These are phyloP conservation scores for Epichloe sibirici DNA, from an alignment of 2,329 filamentous ascomycete species.

Conservation along the genomic window DNA sequence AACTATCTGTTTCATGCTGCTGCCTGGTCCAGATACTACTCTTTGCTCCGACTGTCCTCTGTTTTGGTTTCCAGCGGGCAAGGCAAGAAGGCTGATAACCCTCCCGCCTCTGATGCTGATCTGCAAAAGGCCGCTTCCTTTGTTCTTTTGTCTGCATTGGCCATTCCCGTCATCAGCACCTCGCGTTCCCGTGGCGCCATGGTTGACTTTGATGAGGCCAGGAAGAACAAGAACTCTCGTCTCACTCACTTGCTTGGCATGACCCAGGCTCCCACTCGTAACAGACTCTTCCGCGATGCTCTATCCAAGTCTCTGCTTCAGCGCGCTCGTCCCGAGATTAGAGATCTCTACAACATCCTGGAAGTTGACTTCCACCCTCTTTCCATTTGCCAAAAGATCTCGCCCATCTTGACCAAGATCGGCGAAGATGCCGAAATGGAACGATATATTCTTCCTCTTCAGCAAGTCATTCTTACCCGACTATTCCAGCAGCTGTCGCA, in stretches of 20 bases:
- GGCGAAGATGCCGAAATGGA: conserved; percentile 91
- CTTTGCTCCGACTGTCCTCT: conserved; percentile 82
- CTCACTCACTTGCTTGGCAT: conserved; percentile 94
- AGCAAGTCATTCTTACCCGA: conserved; percentile 96
- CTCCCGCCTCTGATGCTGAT: conserved; percentile 75
- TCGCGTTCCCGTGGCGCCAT: conserved; percentile 89
- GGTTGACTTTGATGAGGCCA: conserved; percentile 90
- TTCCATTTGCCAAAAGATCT: conserved; percentile 98
- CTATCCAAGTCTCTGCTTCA: conserved; percentile 89
- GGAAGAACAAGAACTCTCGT: conserved; percentile 97
- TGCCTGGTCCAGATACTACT: conserved; percentile 95
- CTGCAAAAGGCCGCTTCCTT: conserved; percentile 92
- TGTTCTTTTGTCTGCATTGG: conserved; percentile 83
- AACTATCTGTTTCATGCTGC: conserved; percentile 99
- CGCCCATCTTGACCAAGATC: conserved; percentile 87
- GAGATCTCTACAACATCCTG: conserved; percentile 94
- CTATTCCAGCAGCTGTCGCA: conserved; percentile 98
- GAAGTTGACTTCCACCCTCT: conserved; percentile 98
- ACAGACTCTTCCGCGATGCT: conserved; percentile 88
- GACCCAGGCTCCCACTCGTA: conserved; percentile 76
- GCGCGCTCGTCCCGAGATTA: conserved; percentile 86
- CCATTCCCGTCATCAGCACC: conserved; percentile 99
- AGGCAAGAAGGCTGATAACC: conserved; percentile 89
- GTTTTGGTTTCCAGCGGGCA: conserved; percentile 72
- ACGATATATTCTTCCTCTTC: conserved; percentile 88